Percentiles rank a stretch among this genome's conserved stretches.
These are phyloP conservation scores for Simmondsia chinensis DNA, from an alignment of 148 eudicot genomes.

Conservation along the genomic window DNA sequence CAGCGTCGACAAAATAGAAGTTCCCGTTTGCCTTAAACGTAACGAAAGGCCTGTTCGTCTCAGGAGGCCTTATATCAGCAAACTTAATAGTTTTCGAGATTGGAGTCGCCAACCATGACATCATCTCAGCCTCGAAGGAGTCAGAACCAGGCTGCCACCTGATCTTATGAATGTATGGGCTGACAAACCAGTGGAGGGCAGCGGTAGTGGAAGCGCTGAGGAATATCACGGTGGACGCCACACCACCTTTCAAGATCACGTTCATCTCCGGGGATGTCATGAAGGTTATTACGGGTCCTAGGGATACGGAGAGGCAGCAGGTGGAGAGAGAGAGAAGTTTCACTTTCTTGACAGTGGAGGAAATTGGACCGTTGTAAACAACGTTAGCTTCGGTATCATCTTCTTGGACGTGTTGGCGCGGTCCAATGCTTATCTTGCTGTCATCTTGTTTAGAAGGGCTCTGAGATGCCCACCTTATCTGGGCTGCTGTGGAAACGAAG, in stretches of 20 bases:
- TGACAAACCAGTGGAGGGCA: constrained; percentile 93
- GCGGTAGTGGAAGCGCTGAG: constrained; percentile 88
- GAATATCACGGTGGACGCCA: constrained; percentile 81
- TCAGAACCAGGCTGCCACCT: constrained; percentile 96
- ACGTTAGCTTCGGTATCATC: constrained; percentile 30
- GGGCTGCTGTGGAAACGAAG: constrained; percentile 15
- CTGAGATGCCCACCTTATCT: constrained; percentile 59
- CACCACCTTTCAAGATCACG: constrained; percentile 89
- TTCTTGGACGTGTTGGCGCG: constrained; percentile 33
- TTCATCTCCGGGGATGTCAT: constrained; percentile 82
- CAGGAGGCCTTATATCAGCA: constrained; percentile 60
- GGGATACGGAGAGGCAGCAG: constrained; percentile 87
- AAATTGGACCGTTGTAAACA: constrained; percentile 78
- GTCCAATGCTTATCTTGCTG: constrained; percentile 79
- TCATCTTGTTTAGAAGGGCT: constrained; percentile 39
- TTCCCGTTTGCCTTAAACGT: constrained; percentile 67
- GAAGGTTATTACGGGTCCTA: constrained; percentile 94
- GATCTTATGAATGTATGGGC: constrained; percentile 89
- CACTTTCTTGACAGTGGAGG: constrained; percentile 80
- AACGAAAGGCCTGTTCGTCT: constrained; percentile 83
- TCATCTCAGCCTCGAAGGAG: constrained; percentile 81
- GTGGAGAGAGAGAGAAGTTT: constrained; percentile 94
- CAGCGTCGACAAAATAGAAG: constrained; percentile 72
- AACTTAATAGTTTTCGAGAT: constrained; percentile 58
- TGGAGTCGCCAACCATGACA: constrained; percentile 80